A percentile compares a stretch with the other conserved stretches of the same genome.
Conservation (phyloP, 148 eudicot genomes). For the Cornus florida region DNA sequence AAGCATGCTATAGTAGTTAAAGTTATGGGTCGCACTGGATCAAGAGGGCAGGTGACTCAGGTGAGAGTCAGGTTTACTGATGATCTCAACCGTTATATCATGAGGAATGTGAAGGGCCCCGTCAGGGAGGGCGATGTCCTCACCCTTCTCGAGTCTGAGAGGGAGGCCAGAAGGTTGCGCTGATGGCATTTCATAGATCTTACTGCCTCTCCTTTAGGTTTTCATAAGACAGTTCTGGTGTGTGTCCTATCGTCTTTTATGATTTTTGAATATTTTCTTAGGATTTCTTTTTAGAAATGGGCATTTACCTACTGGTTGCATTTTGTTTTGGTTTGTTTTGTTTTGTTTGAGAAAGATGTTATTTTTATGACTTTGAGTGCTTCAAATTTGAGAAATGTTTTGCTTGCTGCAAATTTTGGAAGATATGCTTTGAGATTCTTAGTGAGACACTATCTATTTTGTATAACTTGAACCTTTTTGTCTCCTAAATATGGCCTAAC, state of each 20-base stretch:
- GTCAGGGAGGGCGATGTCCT: slow-evolving; percentile 41
- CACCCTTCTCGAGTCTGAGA: slow-evolving; percentile 37
- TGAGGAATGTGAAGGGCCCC: slow-evolving; percentile 50
- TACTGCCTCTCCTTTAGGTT: neutral
- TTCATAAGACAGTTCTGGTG: neutral
- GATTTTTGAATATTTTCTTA: too few relatives aligned
- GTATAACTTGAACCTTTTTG: too few relatives aligned
- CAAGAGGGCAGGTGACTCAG: slow-evolving; percentile 42
- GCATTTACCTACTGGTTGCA: neutral
- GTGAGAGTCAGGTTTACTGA: slow-evolving; percentile 39
- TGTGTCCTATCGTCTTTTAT: too few relatives aligned
- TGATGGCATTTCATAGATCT: slow-evolving; percentile 1
- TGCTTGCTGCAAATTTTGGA: neutral
- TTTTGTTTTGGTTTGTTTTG: neutral
- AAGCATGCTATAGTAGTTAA: slow-evolving; percentile 37
- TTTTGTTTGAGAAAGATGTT: neutral
- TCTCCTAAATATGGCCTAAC: too few relatives aligned
- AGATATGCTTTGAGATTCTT: too few relatives aligned
- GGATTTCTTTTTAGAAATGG: neutral
- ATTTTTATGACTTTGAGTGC: neutral
- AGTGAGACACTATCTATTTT: too few relatives aligned
- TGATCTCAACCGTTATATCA: slow-evolving; percentile 37
- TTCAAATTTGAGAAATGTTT: neutral
- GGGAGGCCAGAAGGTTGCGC: slow-evolving; percentile 32
- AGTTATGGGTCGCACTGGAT: slow-evolving; percentile 45